Conservation (phyloP, 116 monocot species). For the Iris pallida region DNA sequence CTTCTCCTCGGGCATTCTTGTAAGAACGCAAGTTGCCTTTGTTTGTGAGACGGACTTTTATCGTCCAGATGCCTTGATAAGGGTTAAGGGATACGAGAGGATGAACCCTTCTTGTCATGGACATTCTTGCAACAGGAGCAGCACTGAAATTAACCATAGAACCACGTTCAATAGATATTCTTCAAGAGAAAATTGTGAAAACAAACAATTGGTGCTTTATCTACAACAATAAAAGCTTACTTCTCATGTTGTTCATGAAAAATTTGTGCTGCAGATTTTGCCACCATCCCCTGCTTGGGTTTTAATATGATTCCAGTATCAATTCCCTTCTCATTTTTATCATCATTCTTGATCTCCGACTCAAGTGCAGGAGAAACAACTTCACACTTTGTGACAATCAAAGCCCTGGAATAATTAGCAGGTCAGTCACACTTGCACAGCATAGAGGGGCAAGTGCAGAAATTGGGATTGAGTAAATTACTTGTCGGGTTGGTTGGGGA, state of each 20-base stretch:
- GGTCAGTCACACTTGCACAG: neutral
- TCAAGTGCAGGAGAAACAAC: slow-evolving; percentile 55
- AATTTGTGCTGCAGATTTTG: slow-evolving; percentile 81
- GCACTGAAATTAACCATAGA: slow-evolving; percentile 27
- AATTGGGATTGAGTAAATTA: slow-evolving; percentile 10
- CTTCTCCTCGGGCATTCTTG: slow-evolving; percentile 82
- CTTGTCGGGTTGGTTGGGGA: slow-evolving; percentile 69
- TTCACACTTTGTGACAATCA: slow-evolving; percentile 78
- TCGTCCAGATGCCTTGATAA: slow-evolving; percentile 90
- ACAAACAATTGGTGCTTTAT: neutral
- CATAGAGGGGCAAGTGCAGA: neutral
- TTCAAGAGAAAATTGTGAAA: neutral
- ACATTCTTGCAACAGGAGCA: slow-evolving; percentile 77
- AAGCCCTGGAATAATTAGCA: slow-evolving; percentile 39
- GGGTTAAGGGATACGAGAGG: slow-evolving; percentile 88
- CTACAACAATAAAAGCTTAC: slow-evolving; percentile 29
- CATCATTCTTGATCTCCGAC: slow-evolving; percentile 47
- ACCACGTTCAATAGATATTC: neutral
- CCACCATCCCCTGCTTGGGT: slow-evolving; percentile 48
- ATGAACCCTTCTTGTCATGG: slow-evolving; percentile 88
- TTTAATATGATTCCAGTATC: slow-evolving; percentile 36
- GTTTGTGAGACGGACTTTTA: slow-evolving; percentile 78
- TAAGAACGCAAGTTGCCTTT: slow-evolving; percentile 73
- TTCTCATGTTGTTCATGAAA: slow-evolving; percentile 64
- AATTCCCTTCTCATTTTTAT: slow-evolving; percentile 8